Base-by-base conservation (phyloP, 306 rosid species). In the Malus asiatica region DNA sequence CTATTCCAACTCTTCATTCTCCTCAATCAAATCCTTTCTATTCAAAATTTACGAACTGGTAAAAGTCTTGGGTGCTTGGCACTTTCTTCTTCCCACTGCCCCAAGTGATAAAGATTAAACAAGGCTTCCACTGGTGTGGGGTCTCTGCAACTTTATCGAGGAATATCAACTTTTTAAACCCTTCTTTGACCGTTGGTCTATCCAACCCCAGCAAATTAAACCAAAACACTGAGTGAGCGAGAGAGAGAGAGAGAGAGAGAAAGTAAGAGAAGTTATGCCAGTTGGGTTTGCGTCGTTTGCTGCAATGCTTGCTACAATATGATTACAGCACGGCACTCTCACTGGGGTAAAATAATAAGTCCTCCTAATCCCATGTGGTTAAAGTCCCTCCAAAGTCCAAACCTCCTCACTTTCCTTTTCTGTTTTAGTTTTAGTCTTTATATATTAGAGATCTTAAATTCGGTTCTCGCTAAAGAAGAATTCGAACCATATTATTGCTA, bases 301-400 rank as follows among this genome's bases (percentile, higher is more conserved):
- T 75, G 59, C 68, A 68, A 71, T 55, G 61, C 44, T 19, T 51
- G 67, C 40, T 67, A 77, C 71, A 70, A 69, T 48, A 77, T 81
- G 86, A 80, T 84, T 82, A 83, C 77, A 78, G 84, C 82, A 76
- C 30, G 71, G 76, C 84, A 72, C 59, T 14, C 20, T 5, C 55
- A 15, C 55, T 48, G 81, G 59, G 79, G 80, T 69, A 68, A 46
- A 75, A 16, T 1, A 48, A 15, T 1, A 79, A 62, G 75, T 4
- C 67, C 33, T 33, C 78, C 79, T 46, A 70, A 69, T 66, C 64
- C 45, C 45, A 40, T 40, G 45, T 40, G 45, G 45, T 40, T 40
- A 40, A 40, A 40, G 45, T 40, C 45, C 45, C 45, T 48, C 55
- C 55, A 27, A 27, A 27, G 29, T 27, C 29, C 29, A 4, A 68